Evolutionary conservation across 2,329 filamentous ascomycete genomes (phyloP).

Genomic region (Penicillium sp.): DNA sequence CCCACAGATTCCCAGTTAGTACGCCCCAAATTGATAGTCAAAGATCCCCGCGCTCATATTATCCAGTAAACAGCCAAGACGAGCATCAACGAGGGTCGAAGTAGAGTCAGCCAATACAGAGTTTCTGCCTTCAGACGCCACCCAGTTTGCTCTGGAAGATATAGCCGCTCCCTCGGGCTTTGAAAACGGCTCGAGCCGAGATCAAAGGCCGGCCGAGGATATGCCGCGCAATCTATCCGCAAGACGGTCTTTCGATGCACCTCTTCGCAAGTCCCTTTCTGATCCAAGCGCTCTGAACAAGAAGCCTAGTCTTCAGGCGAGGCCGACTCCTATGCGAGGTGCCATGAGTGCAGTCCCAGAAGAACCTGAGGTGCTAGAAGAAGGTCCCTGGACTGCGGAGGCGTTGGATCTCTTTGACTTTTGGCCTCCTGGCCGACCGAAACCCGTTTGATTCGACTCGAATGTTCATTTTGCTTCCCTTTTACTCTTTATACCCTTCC

Average conservation of each 20-base stretch:
- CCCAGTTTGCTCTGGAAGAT: constrained; percentile 29
- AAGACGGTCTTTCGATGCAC: constrained; percentile 12
- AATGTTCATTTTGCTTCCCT: not conserved
- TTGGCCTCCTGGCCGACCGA: constrained; percentile 42
- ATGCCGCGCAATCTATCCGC: not conserved
- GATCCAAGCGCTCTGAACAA: constrained; percentile 32
- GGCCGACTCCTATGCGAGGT: constrained; percentile 17
- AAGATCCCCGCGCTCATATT: constrained; percentile 9
- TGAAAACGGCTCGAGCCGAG: not conserved
- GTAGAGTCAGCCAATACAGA: constrained; percentile 19
- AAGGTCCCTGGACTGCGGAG: constrained; percentile 44
- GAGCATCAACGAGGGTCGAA: not conserved
- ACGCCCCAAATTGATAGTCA: not conserved
- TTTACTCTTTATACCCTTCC: not conserved
- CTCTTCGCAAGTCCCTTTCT: constrained; percentile 35
- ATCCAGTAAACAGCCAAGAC: not conserved
- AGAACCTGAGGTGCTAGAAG: constrained; percentile 23
- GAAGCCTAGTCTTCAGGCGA: constrained; percentile 10
- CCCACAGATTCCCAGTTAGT: not conserved
- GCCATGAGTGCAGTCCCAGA: constrained; percentile 16
- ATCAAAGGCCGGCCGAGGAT: not conserved
- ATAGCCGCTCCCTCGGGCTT: constrained; percentile 14
- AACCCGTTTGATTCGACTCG: constrained; percentile 24
- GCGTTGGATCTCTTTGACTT: constrained; percentile 46
- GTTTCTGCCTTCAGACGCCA: constrained; percentile 30